Conservation (phyloP, 2,329 filamentous ascomycete species). For the Beauveria rudraprayagi region DNA sequence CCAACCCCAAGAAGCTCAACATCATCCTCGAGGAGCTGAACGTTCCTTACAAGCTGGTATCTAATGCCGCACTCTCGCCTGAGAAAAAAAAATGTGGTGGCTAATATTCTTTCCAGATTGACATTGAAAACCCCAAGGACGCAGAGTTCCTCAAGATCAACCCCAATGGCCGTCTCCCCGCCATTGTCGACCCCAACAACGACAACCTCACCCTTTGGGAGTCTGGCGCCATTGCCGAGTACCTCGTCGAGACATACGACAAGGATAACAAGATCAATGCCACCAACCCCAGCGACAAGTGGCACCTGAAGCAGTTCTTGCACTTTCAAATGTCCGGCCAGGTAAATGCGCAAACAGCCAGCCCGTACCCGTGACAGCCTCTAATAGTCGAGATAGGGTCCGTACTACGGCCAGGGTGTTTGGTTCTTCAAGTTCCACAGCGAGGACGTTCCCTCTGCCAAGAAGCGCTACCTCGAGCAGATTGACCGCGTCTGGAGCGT, state of each 20-base stretch:
- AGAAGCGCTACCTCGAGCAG: slow-evolving; percentile 20
- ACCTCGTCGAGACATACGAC: slow-evolving; percentile 17
- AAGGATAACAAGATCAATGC: slow-evolving; percentile 13
- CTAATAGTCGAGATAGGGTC: slow-evolving; percentile 17
- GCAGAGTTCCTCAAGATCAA: slow-evolving; percentile 13
- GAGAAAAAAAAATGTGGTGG: background rate
- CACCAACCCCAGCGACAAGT: slow-evolving; percentile 14
- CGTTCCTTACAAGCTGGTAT: slow-evolving; percentile 18
- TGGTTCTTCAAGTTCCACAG: slow-evolving; percentile 17
- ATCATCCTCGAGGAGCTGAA: slow-evolving; percentile 18
- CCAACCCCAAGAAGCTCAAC: slow-evolving; percentile 15
- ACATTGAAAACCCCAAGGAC: slow-evolving; percentile 4
- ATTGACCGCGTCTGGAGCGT: slow-evolving; percentile 20
- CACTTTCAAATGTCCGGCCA: slow-evolving; percentile 18
- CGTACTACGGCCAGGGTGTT: slow-evolving; percentile 20
- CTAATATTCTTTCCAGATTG: background rate
- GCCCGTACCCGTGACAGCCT: background rate
- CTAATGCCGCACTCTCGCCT: background rate
- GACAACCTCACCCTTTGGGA: slow-evolving; percentile 16
- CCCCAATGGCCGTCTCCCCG: slow-evolving; percentile 14
- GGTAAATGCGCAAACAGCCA: background rate
- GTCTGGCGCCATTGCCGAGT: slow-evolving; percentile 17
- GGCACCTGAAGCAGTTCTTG: slow-evolving; percentile 17
- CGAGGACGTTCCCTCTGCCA: slow-evolving; percentile 18
- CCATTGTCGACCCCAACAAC: slow-evolving; percentile 16